Evolutionary conservation across 257 asterid genomes (phyloP), one percentile per base, ranked within the genome.

Genomic region (Gynochthodes officinalis): DNA sequence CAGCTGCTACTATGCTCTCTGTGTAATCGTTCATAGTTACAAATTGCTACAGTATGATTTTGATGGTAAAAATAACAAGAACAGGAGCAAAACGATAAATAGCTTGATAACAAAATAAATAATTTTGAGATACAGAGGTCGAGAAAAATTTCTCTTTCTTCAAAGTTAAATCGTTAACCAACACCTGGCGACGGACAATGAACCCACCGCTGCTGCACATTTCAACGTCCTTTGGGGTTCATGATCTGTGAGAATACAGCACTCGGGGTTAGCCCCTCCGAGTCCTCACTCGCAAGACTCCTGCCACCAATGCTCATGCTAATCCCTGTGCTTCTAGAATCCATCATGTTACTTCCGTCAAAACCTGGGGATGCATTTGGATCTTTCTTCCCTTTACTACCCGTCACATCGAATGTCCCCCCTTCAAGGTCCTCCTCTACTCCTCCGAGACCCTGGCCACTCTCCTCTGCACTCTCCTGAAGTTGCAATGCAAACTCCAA

Each of bases 161-260:
- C 27, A 40, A 13, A 66, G 76, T 77, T 53, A 67, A 79, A 27
- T 69, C 68, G 58, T 70, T 64, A 28, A 52, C 74, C 58, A 5
- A 12, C 37, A 64, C 69, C 28, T 18, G 71, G 43, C 33, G 73
- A 44, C n/a, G n/a, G n/a, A n/a, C n/a, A n/a, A n/a, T n/a, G n/a
- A n/a, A n/a, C n/a, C n/a, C n/a, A n/a, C n/a, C 67, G 21, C 42
- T 19, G 42, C 35, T 30, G 46, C 76, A 50, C 54, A 27, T 46
- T 66, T 82, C 73, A 92, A 72, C 98, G 93, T 72, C 97, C 98
- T 72, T 86, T 87, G 0, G 98, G 98, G 80, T 92, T 88, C 92
- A 92, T 87, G 67, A 92, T 92, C 89, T 92, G 98, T n/a, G 98
- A 92, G 74, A 92, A 92, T 32, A 92, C 98, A 14, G 96, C 95